Percentiles rank a stretch among this genome's conserved stretches.
Evolutionary conservation across 2,329 filamentous ascomycete species (phyloP).

Genomic region (Cladosporium sp.): DNA sequence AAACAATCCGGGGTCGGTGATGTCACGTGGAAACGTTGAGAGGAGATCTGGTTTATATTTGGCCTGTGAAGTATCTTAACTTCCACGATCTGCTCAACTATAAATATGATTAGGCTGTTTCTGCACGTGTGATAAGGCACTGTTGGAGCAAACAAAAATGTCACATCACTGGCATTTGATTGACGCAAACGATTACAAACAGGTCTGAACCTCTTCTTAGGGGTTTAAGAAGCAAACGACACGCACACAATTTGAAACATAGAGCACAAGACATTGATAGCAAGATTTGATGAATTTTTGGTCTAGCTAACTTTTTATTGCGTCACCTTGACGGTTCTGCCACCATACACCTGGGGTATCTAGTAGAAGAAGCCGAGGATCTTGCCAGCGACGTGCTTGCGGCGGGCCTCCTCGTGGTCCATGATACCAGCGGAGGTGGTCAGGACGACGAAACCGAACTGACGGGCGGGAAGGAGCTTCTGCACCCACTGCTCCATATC

Average conservation of each 20-base stretch:
- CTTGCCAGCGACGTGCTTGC: conserved; percentile 99
- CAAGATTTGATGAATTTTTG: conserved; percentile 12
- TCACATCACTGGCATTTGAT: neutral
- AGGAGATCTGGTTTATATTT: conserved; percentile 7
- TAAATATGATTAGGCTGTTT: neutral
- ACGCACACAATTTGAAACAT: neutral
- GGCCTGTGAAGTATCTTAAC: neutral
- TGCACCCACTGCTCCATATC: conserved; percentile 99
- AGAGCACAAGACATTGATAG: neutral
- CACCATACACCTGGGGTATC: conserved; percentile 17
- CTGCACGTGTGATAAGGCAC: neutral
- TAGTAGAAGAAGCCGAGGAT: conserved; percentile 99
- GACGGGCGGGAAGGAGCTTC: conserved; percentile 98
- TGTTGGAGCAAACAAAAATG: neutral
- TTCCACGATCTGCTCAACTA: neutral
- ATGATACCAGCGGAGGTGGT: conserved; percentile 99
- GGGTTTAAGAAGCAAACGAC: neutral
- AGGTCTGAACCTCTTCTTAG: neutral
- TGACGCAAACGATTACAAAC: neutral
- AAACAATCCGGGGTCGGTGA: conserved; percentile 18
- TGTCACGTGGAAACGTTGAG: conserved; percentile 19
- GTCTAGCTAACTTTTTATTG: conserved; percentile 18
- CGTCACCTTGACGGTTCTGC: conserved; percentile 13
- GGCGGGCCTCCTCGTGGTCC: conserved; percentile 99
- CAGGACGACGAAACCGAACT: conserved; percentile 99